Evolutionary conservation across 2,329 filamentous ascomycete species (phyloP), one percentile per base, ranked within the genome.

Genomic region (Paraphaeosphaeria minitans): DNA sequence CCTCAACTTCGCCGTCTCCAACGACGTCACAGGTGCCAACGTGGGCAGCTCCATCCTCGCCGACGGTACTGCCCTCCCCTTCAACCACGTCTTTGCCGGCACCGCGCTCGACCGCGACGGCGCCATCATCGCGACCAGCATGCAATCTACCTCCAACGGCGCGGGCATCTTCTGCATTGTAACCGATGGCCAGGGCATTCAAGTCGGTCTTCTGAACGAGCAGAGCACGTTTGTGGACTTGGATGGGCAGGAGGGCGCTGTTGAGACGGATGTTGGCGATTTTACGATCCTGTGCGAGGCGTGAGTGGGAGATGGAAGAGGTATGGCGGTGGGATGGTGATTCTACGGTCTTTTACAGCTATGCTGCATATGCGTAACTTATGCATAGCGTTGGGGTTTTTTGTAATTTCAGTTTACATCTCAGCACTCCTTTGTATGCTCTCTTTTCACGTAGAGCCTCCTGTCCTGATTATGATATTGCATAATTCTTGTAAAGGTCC

Each of bases 1-100:
- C 45, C 55, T 65, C 56, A 62, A 57, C 45, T 58, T 67, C 55
- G 37, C 47, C 37, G 53, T 68, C 50, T 45, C 52, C 60, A 66
- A 68, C 56, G 66, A 68, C 55, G 21, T 60, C 39, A 50, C 60
- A n/a, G 66, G 66, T 39, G 57, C 58, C 8, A 59, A 56, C 45
- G 58, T 53, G 3, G 39, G 53, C 54, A 50, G 51, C 43, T 57
- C 57, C 8, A 57, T 68, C 21, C 24, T 46, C 31, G 54, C 50
- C 16, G 55, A 62, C 51, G 53, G 53, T 27, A 52, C 21, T 3
- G 49, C 63, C 19, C 42, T 58, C 27, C 55, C 51, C 16, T 58
- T 66, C 55, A 22, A 47, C 42, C 45, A 52, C 29, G 39, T 61
- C n/a, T 66, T 68, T 52, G 50, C 56, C 21, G 53, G 55, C 61